Evolutionary conservation across 768 basidiomycete species (phyloP), one percentile per base, ranked within the genome.

Genomic region (Zangia roseola): DNA sequence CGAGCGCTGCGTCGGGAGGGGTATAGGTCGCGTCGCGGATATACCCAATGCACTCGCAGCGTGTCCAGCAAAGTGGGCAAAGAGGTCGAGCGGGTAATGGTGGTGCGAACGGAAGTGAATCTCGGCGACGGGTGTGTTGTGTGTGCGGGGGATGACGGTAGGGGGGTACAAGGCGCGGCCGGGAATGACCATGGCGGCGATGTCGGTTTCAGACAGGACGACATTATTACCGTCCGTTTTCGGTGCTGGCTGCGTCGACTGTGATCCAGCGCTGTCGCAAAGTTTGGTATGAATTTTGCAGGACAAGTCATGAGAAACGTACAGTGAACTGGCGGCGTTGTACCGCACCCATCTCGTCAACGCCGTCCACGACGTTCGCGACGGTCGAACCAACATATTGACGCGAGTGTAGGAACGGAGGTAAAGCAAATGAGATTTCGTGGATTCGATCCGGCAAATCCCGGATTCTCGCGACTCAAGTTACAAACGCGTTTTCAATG

Each of bases 1-100:
- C 5, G 78, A 74, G 38, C 89, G 86, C 55, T 84, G 75, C 3
- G 80, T 90, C 0, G 92, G 93, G 0, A 95, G 80, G 5, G 71
- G 69, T 13, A 77, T 75, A 10, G 83, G 75, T 16, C 77, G 74
- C 3, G 90, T 85, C 28, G 79, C 74, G 1, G 94, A 91, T 37
- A 95, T 89, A 16, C 81, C 87, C 35, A 98, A 78, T 1, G 91
- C 82, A n/a, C 83, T 74, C 0, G 94, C 94, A 0, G 91, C 84
- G 57, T 94, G 93, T 0, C 80, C 66, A 0, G 86, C 85, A 57
- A 98, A 94, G 64, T 90, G 86, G 6, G 85, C 79, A 70, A 88
- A 94, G 52, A 93, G 79, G 58, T 83, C 80, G 42, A 97, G 82
- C 8, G 81, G 77, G 31, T 71, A 64, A 13, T 77, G 71, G 60